These are phyloP conservation scores for Fusarium virguliforme DNA, from an alignment of 2,329 filamentous ascomycete species.

Conservation along the genomic window DNA sequence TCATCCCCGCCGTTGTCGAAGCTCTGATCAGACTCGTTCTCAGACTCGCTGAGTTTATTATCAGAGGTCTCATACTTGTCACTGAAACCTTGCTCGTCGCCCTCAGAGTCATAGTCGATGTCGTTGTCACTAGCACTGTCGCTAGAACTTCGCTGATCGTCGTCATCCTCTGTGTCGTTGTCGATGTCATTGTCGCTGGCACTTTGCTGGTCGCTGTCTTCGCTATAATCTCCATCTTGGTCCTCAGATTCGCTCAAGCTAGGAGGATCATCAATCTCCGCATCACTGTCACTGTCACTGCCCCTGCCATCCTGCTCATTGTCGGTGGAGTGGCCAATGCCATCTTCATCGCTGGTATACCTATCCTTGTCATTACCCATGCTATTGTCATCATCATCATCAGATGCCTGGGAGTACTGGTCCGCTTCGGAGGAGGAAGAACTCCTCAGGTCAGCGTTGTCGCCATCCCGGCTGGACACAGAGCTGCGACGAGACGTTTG, in stretches of 20 bases:
- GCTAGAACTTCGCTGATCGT: not conserved
- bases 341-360: not conserved
- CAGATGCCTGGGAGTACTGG: not conserved
- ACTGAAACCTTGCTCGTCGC: not conserved
- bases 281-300: not conserved
- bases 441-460: not conserved
- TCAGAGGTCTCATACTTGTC: not conserved
- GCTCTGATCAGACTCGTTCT: not conserved
- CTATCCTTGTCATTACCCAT: not conserved
- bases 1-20: not conserved
- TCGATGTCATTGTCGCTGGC: not conserved
- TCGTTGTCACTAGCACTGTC: not conserved
- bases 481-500: not conserved
- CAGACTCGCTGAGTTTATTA: not conserved
- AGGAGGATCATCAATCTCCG: not conserved
- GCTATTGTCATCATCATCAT: not conserved
- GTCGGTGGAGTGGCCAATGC: not conserved
- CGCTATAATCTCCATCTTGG: not conserved
- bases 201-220: not conserved
- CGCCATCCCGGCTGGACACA: not conserved
- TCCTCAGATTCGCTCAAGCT: too few relatives aligned
- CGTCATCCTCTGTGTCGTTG: not conserved
- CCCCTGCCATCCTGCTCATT: too few relatives aligned
- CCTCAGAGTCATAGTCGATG: not conserved
- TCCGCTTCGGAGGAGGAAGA: not conserved